Evolutionary conservation across 306 rosid genomes (phyloP), one percentile per base, ranked within the genome.

Genomic region (Prunus mume): DNA sequence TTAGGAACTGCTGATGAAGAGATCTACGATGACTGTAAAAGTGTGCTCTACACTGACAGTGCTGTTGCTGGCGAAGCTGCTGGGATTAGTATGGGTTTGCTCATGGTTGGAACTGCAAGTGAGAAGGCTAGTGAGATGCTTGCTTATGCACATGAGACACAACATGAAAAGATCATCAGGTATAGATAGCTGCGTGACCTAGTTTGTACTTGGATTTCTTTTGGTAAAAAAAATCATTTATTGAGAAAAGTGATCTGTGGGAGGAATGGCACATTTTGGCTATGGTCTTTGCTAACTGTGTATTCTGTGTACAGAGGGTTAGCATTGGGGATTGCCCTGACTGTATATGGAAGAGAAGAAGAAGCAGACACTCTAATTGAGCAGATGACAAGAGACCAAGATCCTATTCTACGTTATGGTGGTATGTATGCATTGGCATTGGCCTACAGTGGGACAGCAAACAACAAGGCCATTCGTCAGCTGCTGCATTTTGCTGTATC

Each of bases 21-120:
- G 38, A 88, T 95, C 43, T 95, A 88, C 73, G 97, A 95, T 71
- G 96, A 92, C 83, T 89, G 92, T 19, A 92, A 92, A 83, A 90
- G 72, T 68, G 97, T 87, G 74, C 97, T 95, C 24, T 92, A 89
- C 81, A 90, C 97, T 12, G 98, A 95, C 87, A 90, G 97, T 84
- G 97, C 98, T 32, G 97, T 95, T 77, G 98, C 98, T 47, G 97
- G 98, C 6, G 97, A 92, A 81, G 98, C 97, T 79, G 98, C 98
- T 77, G 98, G 98, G 28, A 89, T 95, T 70, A 90, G 97, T 81
- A 88, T 95, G 98, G 98, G 98, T 43, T 89, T 95, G 76, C 97
- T 95, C 70, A 89, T 95, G 97, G 98, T 95, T 83, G 98, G 98
- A 76, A 95, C 98, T 41, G 98, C 93, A 57, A 92, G 97, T 83